These are phyloP conservation scores for Cercospora sp. DNA, from an alignment of 2,329 filamentous ascomycete genomes.

Conservation along the genomic window DNA sequence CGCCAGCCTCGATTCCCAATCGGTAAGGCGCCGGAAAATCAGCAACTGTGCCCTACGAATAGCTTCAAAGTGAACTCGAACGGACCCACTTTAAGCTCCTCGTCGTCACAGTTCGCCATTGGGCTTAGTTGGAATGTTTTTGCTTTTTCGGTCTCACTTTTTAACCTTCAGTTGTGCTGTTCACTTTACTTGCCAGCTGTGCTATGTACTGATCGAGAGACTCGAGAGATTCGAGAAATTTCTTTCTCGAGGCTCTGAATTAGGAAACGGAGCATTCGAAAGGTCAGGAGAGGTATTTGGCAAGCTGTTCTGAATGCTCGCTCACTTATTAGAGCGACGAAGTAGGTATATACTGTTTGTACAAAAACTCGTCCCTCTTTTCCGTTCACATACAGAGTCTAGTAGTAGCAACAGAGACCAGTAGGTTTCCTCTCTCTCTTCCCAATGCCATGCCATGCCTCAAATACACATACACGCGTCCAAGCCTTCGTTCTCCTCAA, in stretches of 20 bases:
- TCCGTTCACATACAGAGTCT: background rate
- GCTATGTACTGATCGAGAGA: background rate
- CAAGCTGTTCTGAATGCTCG: background rate
- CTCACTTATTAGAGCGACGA: background rate
- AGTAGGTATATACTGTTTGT: background rate
- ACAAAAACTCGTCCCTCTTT: background rate
- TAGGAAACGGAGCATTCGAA: too few relatives aligned
- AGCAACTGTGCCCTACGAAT: background rate
- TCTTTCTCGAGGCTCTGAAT: background rate
- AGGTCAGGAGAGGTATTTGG: too few relatives aligned
- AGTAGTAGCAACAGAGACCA: background rate
- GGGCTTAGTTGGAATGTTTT: background rate
- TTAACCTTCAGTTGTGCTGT: background rate
- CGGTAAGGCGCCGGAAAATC: background rate
- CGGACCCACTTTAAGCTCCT: background rate
- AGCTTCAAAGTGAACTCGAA: background rate
- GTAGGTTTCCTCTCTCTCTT: background rate
- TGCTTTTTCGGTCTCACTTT: background rate
- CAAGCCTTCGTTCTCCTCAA: background rate
- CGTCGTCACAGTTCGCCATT: background rate
- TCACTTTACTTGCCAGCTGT: background rate
- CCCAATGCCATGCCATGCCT: conserved; percentile 1
- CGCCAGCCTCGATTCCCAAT: background rate
- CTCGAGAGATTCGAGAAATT: background rate
- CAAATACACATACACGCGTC: background rate